Evolutionary conservation across 2,329 filamentous ascomycete genomes (phyloP), one percentile per base, ranked within the genome.

Genomic region (Paraconiothyrium brasiliense): DNA sequence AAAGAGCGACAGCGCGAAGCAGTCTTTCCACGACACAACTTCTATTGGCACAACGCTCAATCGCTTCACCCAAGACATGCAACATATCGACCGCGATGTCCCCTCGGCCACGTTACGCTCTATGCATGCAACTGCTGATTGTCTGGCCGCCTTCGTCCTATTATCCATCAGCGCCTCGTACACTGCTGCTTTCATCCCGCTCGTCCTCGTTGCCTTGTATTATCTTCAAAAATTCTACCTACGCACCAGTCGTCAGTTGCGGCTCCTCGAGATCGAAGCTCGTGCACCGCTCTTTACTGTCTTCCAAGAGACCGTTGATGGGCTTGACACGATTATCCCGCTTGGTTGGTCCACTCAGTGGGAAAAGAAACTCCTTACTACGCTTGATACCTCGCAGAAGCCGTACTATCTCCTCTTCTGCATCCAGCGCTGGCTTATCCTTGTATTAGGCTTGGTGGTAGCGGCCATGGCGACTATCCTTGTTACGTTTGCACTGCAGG

Each of bases 251-350:
- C 71, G 81, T 2, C 80, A 83, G 61, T 60, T 84, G 6, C 79
- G 85, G 56, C 74, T 84, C 9, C 70, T 86, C 7, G 84, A 86
- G 63, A 76, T 86, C 0, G 84, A 86, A 66, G 73, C 78, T 27
- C 81, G 82, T 58, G 75, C 78, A 0, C 80, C 82, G 0, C 71
- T 85, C 0, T 84, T 81, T 44, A 80, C 82, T 0, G 79, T 84
- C 32, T 85, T 85, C 60, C 67, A 81, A 2, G 84, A 86, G 47
- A 81, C 81, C 0, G 63, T 84, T 1, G 68, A 75, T 2, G 84
- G 84, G 0, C 66, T 85, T 0, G 58, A 76, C 1, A 85, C 82
- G 0, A 81, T 87, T 43, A 79, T 83, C 3, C 79, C 84, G 0
- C 85, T 84, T 58, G 74, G 74, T 0, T 85, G 83, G 83, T 68